Evolutionary conservation across 306 rosid species (phyloP).

Genomic region (Rosa lucieae): DNA sequence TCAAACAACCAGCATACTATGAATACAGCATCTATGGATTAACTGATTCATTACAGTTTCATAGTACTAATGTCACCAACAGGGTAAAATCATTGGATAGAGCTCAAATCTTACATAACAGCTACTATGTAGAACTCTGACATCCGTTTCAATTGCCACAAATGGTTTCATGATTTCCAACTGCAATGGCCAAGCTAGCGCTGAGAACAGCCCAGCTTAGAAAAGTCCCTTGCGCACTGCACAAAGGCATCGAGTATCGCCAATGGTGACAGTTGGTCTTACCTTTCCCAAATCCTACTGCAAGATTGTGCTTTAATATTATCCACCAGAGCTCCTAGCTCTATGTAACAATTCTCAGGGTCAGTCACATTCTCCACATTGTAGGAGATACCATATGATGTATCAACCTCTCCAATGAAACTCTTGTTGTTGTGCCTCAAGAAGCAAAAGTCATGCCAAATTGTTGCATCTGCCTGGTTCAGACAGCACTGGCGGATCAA

Average conservation of each 20-base stretch:
- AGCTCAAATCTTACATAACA: constrained; percentile 68
- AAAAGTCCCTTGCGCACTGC: constrained; percentile 60
- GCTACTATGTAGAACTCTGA: constrained; percentile 49
- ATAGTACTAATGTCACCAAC: constrained; percentile 32
- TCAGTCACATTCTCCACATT: constrained; percentile 51
- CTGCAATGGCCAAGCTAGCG: constrained; percentile 51
- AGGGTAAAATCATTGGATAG: constrained; percentile 62
- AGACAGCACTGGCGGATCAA: constrained; percentile 52
- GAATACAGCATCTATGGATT: constrained; percentile 23
- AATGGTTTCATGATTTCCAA: constrained; percentile 35
- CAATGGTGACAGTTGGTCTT: constrained; percentile 31
- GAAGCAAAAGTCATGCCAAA: constrained; percentile 68
- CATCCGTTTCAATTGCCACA: constrained; percentile 51
- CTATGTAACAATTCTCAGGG: constrained; percentile 43
- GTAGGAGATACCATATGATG: constrained; percentile 45
- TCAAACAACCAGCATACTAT: background rate
- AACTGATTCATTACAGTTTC: constrained; percentile 20
- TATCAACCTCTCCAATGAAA: constrained; percentile 49
- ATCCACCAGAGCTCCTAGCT: constrained; percentile 41
- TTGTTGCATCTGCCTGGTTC: constrained; percentile 49
- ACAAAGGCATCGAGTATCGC: constrained; percentile 55
- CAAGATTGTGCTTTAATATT: constrained; percentile 14
- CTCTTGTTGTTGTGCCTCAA: constrained; percentile 39
- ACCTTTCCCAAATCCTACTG: constrained; percentile 61
- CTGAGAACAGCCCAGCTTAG: constrained; percentile 51